Evolutionary conservation across 2,329 filamentous ascomycete species (phyloP), one percentile per base, ranked within the genome.

Genomic region (Huntiella moniliformis): DNA sequence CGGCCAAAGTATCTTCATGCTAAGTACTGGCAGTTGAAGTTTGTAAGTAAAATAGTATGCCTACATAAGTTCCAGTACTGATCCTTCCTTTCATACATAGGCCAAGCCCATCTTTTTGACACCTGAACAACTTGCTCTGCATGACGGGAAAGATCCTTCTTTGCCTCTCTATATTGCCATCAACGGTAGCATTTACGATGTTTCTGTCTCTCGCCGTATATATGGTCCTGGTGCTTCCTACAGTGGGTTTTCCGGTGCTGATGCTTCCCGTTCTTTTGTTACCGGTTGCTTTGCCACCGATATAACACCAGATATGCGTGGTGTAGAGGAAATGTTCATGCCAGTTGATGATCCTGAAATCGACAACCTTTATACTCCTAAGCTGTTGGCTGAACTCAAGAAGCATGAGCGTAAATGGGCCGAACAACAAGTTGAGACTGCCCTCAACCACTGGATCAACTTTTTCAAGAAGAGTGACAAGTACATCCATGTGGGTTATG

Each of bases 211-310:
- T 45, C 68, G 73, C 54, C 61, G 71, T 60, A 66, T 81, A 62
- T 91, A 91, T 65, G 83, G 83, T 1, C 79, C 87, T 0, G 86
- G 85, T 22, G 91, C 87, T 4, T 77, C 76, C 34, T 98, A 98
- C 67, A 71, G 78, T 56, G 79, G 81, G 63, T 94, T 98, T 61
- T 75, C 86, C 0, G 91, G 88, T 50, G 71, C 71, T 51, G 91
- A 98, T 62, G 87, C 88, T 32, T 77, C 82, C 11, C 79, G 91
- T 42, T 85, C 79, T 15, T 98, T 86, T 61, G 77, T 98, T 7
- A 96, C 91, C 2, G 85, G 84, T 13, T 98, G 91, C 61, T 98
- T 98, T 64, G 66, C 74, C 35, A 79, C 85, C 52, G 91, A 98
- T 66, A 67, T 78, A 31, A 91, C 79, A 2, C 71, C 82, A 3